Evolutionary conservation across 345 rosid genomes (phyloP).

Genomic region (Pugionium dolabratum): DNA sequence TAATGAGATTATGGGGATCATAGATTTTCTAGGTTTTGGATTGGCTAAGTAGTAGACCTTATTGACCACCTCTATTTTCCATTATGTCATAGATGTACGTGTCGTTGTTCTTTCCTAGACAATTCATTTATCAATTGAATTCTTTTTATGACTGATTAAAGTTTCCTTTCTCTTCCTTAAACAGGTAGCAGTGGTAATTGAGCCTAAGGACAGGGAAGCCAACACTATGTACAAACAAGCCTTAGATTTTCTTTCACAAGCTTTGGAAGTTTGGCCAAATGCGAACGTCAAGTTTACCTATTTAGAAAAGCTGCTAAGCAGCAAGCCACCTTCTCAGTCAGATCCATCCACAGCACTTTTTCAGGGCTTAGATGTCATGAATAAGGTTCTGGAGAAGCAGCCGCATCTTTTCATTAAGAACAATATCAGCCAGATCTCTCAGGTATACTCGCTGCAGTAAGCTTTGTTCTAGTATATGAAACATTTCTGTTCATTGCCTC

Average conservation of each 20-base stretch:
- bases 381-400: slow-evolving; percentile 95
- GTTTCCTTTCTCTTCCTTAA: slow-evolving; percentile 27
- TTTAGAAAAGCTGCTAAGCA: slow-evolving; percentile 84
- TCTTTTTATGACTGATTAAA: slow-evolving; percentile 19
- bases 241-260: slow-evolving; percentile 85
- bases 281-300: slow-evolving; percentile 95
- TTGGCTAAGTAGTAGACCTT: slow-evolving; percentile 8
- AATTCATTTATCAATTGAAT: slow-evolving; percentile 10
- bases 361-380: slow-evolving; percentile 98
- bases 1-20: not conserved
- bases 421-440: slow-evolving; percentile 87
- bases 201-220: slow-evolving; percentile 94
- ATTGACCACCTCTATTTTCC: slow-evolving; percentile 3
- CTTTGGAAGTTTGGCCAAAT: slow-evolving; percentile 97
- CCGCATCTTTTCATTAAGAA: slow-evolving; percentile 89
- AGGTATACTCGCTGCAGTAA: slow-evolving; percentile 52
- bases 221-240: slow-evolving; percentile 89
- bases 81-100: slow-evolving; percentile 16
- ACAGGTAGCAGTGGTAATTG: slow-evolving; percentile 96
- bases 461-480: slow-evolving; percentile 14
- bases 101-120: slow-evolving; percentile 3
- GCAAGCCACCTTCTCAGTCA: slow-evolving; percentile 84
- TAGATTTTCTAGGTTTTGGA: slow-evolving; percentile 16
- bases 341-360: slow-evolving; percentile 95
- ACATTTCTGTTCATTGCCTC: slow-evolving; percentile 22